Evolutionary conservation across 2,329 filamentous ascomycete genomes (phyloP).

Genomic region (Monilinia aucupariae): DNA sequence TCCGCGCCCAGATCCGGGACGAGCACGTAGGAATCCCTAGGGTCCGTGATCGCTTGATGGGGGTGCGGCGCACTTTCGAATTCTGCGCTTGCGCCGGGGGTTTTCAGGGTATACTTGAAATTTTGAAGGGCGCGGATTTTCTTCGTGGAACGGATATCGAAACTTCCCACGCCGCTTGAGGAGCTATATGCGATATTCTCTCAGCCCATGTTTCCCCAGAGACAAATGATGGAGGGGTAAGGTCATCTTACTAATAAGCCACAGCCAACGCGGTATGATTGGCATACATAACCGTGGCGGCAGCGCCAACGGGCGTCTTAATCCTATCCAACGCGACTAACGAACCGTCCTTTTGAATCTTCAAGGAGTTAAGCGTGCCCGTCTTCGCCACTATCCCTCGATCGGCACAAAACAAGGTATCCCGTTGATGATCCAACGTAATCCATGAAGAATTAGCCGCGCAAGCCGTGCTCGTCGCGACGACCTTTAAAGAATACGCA

Average conservation of each 20-base stretch:
- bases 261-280: not conserved
- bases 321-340: slow-evolving; percentile 2
- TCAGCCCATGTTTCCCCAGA: not conserved
- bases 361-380: slow-evolving; percentile 5
- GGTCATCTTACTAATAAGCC: not conserved
- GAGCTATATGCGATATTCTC: not conserved
- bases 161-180: not conserved
- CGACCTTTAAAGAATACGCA: not conserved
- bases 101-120: not conserved
- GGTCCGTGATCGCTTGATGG: slow-evolving; percentile 47
- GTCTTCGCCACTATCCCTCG: not conserved
- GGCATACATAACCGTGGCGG: not conserved
- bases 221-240: not conserved
- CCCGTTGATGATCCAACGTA: not conserved
- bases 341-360: not conserved
- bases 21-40: slow-evolving; percentile 44
- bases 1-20: slow-evolving; percentile 49
- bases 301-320: not conserved
- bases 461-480: not conserved
- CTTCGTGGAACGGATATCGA: not conserved
- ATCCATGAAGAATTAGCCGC: slow-evolving; percentile 3
- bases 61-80: slow-evolving; percentile 38
- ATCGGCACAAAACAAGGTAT: slow-evolving; percentile 3
- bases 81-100: not conserved
- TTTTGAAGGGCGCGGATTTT: not conserved